These are phyloP conservation scores for Fusarium concolor DNA, from an alignment of 2,329 filamentous ascomycete genomes.

Conservation along the genomic window DNA sequence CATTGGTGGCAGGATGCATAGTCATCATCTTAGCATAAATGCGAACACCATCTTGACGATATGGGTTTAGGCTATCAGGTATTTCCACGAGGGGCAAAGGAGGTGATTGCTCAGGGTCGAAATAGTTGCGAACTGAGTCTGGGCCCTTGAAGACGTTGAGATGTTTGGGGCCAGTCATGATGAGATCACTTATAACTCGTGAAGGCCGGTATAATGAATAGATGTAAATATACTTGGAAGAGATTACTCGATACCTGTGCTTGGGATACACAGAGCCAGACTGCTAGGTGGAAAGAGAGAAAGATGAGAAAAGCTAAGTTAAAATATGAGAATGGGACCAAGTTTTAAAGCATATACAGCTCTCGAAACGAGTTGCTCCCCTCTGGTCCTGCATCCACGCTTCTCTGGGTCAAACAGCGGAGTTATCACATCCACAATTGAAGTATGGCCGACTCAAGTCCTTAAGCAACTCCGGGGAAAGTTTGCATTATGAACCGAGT, in stretches of 20 bases:
- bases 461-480: slow-evolving; percentile 8
- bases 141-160: slow-evolving; percentile 68
- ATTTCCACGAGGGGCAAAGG: slow-evolving; percentile 71
- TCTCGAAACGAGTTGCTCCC: slow-evolving; percentile 16
- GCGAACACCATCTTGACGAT: slow-evolving; percentile 65
- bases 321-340: slow-evolving; percentile 4
- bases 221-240: not conserved
- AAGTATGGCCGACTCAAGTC: not conserved
- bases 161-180: slow-evolving; percentile 43
- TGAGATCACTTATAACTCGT: slow-evolving; percentile 26
- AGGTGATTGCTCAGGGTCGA: slow-evolving; percentile 67
- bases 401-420: slow-evolving; percentile 34
- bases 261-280: not conserved
- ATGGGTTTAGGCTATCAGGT: slow-evolving; percentile 67
- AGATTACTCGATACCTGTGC: not conserved
- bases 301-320: slow-evolving; percentile 1
- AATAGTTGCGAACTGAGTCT: slow-evolving; percentile 67
- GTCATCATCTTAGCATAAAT: slow-evolving; percentile 75
- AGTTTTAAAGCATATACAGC: slow-evolving; percentile 22
- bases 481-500: slow-evolving; percentile 3
- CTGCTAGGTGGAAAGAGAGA: not conserved
- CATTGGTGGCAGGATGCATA: slow-evolving; percentile 70
- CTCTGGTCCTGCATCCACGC: slow-evolving; percentile 26
- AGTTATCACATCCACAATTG: slow-evolving; percentile 28
- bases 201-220: slow-evolving; percentile 1